Base-by-base conservation (phyloP, 2,329 filamentous ascomycete genomes). In the Ascochyta pisi region DNA sequence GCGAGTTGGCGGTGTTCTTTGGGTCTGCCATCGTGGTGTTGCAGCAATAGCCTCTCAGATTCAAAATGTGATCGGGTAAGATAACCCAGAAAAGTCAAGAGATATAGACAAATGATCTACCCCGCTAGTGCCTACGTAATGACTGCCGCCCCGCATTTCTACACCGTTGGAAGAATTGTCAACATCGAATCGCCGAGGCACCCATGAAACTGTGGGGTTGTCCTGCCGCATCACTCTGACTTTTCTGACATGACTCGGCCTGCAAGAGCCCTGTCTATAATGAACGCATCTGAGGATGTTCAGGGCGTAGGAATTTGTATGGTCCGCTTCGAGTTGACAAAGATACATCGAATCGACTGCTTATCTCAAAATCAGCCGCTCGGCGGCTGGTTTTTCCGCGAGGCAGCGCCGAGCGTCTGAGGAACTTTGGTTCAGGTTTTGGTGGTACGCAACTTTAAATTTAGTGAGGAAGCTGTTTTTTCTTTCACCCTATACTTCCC, bases 1-100 rank as follows among this genome's bases (percentile, higher is more conserved):
- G 74, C 50, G 68, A 68, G 39, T 58, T 67, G 8, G 74, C 64
- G 13, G 67, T 66, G 38, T 53, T 72, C 47, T 75, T 76, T 26
- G 64, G 62, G 4, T 76, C 69, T 5, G 74, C 50, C 74, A 77
- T 77, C 16, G 34, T 67, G 42, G 31, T 42, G 19, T 2, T 41
- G 5, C 3, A 10, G 35, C 6, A 15, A 13, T 27, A 16, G 15
- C 3, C 5, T 23, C 16, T 39, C 37, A 24, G 10, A 13, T 3
- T 23, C 9, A 6, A 6, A 10, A 12, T 13, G 9, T 6, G 10
- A 24, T 15, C 3, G 19, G 12, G 22, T 16, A 23, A 9, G 1
- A 22, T 6, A 4, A 19, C 1, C 7, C 27, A 29, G 27, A 38
- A 35, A 38, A 22, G 3, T 37, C 43, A 9, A 31, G 50, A 45